Evolutionary conservation across 1,139 yeast species (phyloP), one percentile per base, ranked within the genome.

Genomic region (Pichia sp.): DNA sequence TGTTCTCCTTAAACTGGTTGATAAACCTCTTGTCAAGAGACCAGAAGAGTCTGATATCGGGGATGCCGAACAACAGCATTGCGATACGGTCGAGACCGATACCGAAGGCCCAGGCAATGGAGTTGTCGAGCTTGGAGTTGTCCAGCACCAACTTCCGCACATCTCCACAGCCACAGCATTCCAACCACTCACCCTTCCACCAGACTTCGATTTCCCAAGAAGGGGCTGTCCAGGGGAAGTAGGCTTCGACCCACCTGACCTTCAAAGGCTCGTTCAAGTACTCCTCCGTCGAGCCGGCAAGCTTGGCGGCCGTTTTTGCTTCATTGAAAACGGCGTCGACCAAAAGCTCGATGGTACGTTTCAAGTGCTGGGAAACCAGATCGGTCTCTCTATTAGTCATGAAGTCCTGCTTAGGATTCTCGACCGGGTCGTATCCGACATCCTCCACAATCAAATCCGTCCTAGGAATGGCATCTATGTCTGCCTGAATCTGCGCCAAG

Each of bases 141-240:
- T 81, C 73, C 50, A 91, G 74, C 0, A 93, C 95, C 51, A 83
- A 83, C 63, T 90, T 88, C 64, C 83, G 84, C 4, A 91, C 96
- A 49, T 93, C 78, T 30, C 99, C 99, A 71, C 96, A 89, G 1
- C 99, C 99, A 67, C 97, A 90, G 70, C 96, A 85, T 73, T 93
- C 99, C 46, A 93, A 76, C 99, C 99, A 95, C 63, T 92, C 96
- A 46, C 95, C 96, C 68, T 92, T 89, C 98, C 98, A 95, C 95
- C 96, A 92, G 6, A 93, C 96, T 71, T 93, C 99, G 62, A 95
- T 90, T 67, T 93, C 98, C 93, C 96, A 93, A 38, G 97, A 89
- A 6, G 99, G 99, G 1, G 96, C 84, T 2, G 99, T 93, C 97
- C 98, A 93, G 4, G 99, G 99, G 74, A 93, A 93, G 65, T 85